Evolutionary conservation across 441 rosid species (phyloP), one percentile per base, ranked within the genome.

Genomic region (Aquilaria agallochum): DNA sequence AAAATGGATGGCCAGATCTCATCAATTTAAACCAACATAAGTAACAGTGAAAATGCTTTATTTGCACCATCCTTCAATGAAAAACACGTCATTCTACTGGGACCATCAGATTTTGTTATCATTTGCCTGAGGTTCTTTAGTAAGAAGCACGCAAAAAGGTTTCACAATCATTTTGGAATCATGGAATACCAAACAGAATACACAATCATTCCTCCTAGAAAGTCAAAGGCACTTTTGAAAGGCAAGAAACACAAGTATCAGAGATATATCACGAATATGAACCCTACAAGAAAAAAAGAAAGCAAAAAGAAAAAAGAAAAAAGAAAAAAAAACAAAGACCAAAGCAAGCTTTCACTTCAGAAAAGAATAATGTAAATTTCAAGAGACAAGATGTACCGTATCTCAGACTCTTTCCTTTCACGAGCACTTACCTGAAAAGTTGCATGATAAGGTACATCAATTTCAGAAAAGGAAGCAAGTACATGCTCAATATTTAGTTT

Each of bases 381-480:
- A 8, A 31, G 56, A 67, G 36, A 32, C 32, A 60, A 58, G 60
- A 36, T 58, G 45, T 87, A 89, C 97, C 99, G 88, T 59, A 91
- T 91, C 85, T 94, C 97, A 63, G 97, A 95, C 34, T 95, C 99
- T 76, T 87, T 95, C 76, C 91, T 87, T 72, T 95, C 99, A 27
- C 96, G 92, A 73, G 71, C 70, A 46, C 83, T 79, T 53, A 95
- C 83, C 99, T 95, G 78, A 66, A 67, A 69, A 68, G 61, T 55
- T 59, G 50, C 49, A 51, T 51, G 48, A 49, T 30, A 31, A 32
- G 9, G 54, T 42, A 40, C 33, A 57, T 67, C 74, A 77, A 63
- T 71, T 48, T 58, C 59, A 68, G 55, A 34, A 64, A 55, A 50
- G 50, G 56, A 56, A 61, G 46, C 9, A 14, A 57, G 31, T 47